Conservation (phyloP, 1,284 basidiomycete genomes). For the Apiotrichum brassicae region DNA sequence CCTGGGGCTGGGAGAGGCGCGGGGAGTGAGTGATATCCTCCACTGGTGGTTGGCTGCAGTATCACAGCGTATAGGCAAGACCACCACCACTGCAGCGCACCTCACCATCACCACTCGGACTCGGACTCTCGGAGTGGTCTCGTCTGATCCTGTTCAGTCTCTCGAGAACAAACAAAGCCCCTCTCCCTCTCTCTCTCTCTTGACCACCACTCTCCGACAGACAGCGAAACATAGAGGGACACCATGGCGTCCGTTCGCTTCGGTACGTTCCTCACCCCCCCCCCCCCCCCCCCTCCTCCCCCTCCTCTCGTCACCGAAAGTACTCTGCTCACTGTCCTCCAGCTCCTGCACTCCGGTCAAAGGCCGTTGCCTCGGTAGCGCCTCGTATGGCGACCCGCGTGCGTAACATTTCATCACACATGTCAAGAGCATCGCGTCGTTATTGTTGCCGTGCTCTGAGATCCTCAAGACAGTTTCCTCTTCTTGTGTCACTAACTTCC, state of each 20-base stretch:
- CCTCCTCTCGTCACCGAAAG: neutral
- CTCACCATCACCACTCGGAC: too few species aligned
- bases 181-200: conserved; percentile 1
- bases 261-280: conserved; percentile 14
- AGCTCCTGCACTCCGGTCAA: conserved; percentile 32
- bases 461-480: neutral
- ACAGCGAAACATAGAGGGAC: conserved; percentile 7
- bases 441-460: neutral
- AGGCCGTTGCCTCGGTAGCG: conserved; percentile 16
- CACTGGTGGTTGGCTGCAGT: too few species aligned
- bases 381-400: conserved; percentile 18
- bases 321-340: conserved; percentile 3
- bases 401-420: neutral
- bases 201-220: conserved; percentile 7
- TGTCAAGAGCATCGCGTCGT: too few species aligned
- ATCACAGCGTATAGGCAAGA: too few species aligned
- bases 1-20: too few species aligned
- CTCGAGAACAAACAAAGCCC: too few species aligned
- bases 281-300: neutral
- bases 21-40: too few species aligned
- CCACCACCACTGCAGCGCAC: too few species aligned
- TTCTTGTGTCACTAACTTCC: neutral
- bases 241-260: conserved; percentile 32
- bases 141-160: too few species aligned
- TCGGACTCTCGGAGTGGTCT: too few species aligned